Conservation (phyloP, 345 rosid genomes). For the Salix dunnii region DNA sequence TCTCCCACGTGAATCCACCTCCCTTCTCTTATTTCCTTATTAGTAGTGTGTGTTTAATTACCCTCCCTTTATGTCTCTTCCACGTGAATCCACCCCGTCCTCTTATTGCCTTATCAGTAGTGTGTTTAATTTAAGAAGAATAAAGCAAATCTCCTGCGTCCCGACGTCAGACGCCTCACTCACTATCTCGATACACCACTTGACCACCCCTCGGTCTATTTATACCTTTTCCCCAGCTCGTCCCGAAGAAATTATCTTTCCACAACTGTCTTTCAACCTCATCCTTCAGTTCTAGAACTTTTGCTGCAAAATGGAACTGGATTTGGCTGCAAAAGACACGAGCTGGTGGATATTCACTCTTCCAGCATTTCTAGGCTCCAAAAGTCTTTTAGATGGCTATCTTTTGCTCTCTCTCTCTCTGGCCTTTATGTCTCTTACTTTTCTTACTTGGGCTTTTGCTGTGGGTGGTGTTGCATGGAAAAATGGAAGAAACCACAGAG, state of each 20-base stretch:
- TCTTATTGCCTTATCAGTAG: no score
- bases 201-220: not conserved
- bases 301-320: constrained; percentile 14
- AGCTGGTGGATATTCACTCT: constrained; percentile 61
- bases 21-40: no score
- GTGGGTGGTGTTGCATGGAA: constrained; percentile 74
- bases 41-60: no score
- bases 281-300: not conserved
- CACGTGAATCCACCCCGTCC: no score
- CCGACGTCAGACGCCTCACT: not conserved
- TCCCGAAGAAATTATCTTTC: no score
- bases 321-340: constrained; percentile 40
- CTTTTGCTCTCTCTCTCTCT: constrained; percentile 36
- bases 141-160: not conserved
- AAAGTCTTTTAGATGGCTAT: constrained; percentile 29
- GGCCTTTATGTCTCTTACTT: constrained; percentile 29
- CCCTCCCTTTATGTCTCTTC: no score
- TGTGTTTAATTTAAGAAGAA: not conserved
- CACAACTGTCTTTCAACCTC: no score
- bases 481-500: constrained; percentile 45
- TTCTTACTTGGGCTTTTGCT: constrained; percentile 57
- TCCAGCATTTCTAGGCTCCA: constrained; percentile 49
- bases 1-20: no score
- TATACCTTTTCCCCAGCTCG: not conserved
- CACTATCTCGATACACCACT: not conserved